phyloP scores from a whole-genome alignment of 441 rosid genomes.

The Sinapis alba region DNA sequence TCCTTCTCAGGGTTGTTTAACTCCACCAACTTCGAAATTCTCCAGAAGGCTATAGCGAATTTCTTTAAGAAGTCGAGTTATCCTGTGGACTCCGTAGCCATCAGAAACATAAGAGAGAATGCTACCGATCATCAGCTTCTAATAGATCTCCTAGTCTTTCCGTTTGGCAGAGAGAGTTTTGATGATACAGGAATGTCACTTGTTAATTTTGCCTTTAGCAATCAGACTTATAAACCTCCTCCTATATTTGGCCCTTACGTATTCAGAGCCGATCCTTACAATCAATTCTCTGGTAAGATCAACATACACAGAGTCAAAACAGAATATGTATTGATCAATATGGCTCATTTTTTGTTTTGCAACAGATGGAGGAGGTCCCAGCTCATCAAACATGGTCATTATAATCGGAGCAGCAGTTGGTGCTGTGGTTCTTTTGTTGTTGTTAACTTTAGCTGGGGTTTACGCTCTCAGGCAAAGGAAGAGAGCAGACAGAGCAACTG shows the following conservation, averaged over 20 bases:
- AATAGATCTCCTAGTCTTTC: not conserved
- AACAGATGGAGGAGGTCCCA: not conserved
- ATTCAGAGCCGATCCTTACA: not conserved
- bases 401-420: not conserved
- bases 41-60: not conserved
- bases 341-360: not conserved
- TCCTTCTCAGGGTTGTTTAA: not conserved
- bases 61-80: not conserved
- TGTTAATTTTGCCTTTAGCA: not conserved
- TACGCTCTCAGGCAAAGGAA: slow-evolving; percentile 1
- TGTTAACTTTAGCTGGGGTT: not conserved
- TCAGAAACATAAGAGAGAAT: not conserved
- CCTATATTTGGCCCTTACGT: not conserved
- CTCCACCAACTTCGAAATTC: not conserved
- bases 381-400: not conserved
- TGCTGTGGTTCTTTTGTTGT: not conserved
- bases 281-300: not conserved
- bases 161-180: not conserved
- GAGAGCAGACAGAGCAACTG: not conserved
- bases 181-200: not conserved
- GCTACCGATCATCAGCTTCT: not conserved
- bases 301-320: not conserved
- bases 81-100: not conserved
- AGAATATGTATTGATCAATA: not conserved
- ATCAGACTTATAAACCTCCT: not conserved